Evolutionary conservation across 2,329 filamentous ascomycete species (phyloP), one percentile per base, ranked within the genome.

Genomic region (Sclerotiophoma versabilis): DNA sequence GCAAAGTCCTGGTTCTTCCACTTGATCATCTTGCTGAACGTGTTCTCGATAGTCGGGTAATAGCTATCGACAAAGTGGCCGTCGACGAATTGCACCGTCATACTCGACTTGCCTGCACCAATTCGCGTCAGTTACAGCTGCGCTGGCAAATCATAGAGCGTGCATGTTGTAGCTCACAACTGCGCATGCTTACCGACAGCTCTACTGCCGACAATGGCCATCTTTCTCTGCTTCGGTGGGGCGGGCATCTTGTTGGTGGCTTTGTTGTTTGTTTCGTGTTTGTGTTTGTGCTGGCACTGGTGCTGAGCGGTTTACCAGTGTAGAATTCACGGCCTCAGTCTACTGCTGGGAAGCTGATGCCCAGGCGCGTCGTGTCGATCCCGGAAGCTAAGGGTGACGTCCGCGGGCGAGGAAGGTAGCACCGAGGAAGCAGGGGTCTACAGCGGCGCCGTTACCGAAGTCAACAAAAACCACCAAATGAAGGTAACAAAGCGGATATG

Each of bases 31-130:
- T 96, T 96, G 81, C 90, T 96, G 76, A 99, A 99, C 2, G 93
- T 98, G 77, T 98, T 99, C 77, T 99, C 95, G 71, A 99, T 98
- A 33, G 95, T 99, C 29, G 95, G 95, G 76, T 99, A 99, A 79
- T 99, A 99, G 77, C 91, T 96, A 77, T 99, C 95, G 72, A 99
- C 93, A 74, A 99, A 99, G 79, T 96, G 93, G 59, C 92, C 92
- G 75, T 99, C 95, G 72, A 97, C 93, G 73, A 95, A 98, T 74
- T 93, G 93, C 41, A 98, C 95, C 11, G 95, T 96, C 63, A 99
- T 87, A 49, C 93, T 98, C 19, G 92, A 97, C 83, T 99, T 99
- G 77, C 95, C 95, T 98, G 69, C 55, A 57, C 26, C 49, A 26
- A 32, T 38, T 17, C 29, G 49, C 49, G 61, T 66, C 62, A 49